Percentiles rank a stretch among this genome's conserved stretches.
Conservation (phyloP, 257 asterid genomes). For the Forsythia viridissima region DNA sequence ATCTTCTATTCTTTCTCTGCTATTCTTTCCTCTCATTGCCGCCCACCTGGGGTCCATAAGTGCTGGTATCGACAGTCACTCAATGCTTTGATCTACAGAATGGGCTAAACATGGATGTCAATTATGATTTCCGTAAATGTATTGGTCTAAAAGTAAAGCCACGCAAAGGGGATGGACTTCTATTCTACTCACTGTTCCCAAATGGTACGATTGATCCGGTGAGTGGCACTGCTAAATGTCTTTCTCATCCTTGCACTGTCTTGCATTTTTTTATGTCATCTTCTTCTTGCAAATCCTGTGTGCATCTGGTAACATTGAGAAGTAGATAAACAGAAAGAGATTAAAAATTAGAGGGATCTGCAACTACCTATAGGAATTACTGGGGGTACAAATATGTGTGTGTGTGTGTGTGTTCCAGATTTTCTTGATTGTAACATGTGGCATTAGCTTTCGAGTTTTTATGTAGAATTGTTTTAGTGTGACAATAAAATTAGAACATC, state of each 20-base stretch:
- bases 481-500: not conserved
- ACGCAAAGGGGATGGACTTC: conserved; percentile 87
- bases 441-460: not conserved
- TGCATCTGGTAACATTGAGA: conserved; percentile 6
- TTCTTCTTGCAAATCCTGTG: not conserved
- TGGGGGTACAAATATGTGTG: too few relatives aligned
- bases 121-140: conserved; percentile 63
- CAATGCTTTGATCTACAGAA: conserved; percentile 48
- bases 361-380: not conserved
- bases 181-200: conserved; percentile 76
- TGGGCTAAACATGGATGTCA: conserved; percentile 68
- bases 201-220: conserved; percentile 93
- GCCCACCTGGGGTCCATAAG: not conserved
- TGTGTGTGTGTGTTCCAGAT: too few relatives aligned
- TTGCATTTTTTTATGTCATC: conserved; percentile 4
- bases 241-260: conserved; percentile 9
- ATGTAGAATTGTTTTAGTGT: not conserved
- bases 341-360: conserved; percentile 1
- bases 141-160: conserved; percentile 89
- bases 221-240: conserved; percentile 34
- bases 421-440: not conserved
- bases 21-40: conserved; percentile 7
- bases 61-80: conserved; percentile 6
- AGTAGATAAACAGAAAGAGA: conserved; percentile 14
- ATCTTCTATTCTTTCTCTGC: not conserved